Evolutionary conservation across 257 asterid species (phyloP).

Genomic region (Lycium barbarum): DNA sequence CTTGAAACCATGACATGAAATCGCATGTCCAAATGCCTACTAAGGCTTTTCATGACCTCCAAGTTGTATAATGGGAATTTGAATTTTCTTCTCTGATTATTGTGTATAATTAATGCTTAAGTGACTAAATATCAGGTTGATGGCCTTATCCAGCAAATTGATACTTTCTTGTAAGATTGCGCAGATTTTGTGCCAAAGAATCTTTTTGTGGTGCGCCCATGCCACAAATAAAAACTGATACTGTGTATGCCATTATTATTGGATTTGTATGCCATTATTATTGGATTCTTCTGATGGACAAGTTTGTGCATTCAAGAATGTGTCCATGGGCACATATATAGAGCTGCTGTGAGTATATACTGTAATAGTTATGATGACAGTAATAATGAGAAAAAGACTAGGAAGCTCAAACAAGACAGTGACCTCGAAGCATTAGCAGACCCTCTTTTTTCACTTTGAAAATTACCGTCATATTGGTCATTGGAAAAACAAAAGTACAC

Average conservation of each 20-base stretch:
- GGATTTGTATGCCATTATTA: constrained; percentile 28
- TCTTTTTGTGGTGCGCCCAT: constrained; percentile 3
- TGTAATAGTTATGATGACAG: constrained; percentile 2
- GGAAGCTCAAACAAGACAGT: constrained; percentile 33
- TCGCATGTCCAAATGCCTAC: too few relatives aligned
- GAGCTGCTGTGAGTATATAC: constrained; percentile 21
- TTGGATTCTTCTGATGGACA: constrained; percentile 29
- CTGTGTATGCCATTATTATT: constrained; percentile 25
- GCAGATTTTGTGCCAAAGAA: constrained; percentile 23
- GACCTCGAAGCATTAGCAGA: constrained; percentile 33
- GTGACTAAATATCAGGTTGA: not conserved
- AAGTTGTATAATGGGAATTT: not conserved
- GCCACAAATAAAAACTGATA: not conserved
- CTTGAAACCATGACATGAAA: too few relatives aligned
- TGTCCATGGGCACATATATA: constrained; percentile 15
- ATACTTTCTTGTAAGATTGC: not conserved
- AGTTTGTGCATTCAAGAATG: constrained; percentile 29
- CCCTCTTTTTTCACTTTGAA: constrained; percentile 28
- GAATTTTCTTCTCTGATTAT: not conserved
- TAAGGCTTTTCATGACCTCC: not conserved
- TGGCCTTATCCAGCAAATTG: not conserved
- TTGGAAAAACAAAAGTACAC: not conserved
- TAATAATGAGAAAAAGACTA: constrained; percentile 37
- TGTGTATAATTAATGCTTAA: not conserved
- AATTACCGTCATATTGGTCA: constrained; percentile 5